Evolutionary conservation across 805 yeast genomes (phyloP), one percentile per base, ranked within the genome.

Genomic region (Wickerhamomyces ciferrii): DNA sequence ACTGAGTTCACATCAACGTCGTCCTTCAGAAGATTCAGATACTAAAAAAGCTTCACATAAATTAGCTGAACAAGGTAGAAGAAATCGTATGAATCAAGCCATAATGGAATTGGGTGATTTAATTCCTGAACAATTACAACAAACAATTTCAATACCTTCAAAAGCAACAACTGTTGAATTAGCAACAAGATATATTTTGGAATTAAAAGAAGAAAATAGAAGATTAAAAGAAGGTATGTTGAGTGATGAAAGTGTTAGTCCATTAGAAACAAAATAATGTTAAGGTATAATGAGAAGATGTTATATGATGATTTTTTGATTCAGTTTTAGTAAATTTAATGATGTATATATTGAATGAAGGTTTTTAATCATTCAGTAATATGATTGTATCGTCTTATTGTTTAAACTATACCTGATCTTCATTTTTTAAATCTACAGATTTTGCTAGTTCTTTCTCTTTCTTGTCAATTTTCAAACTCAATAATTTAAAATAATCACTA

Each of bases 161-260:
- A 92, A 92, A 60, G 98, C 98, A 2, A 90, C 96, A 2, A 92
- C 97, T 0, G 97, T 94, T 3, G 99, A 92, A 63, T 70, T 89
- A 58, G 96, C 97, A 0, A 81, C 86, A 23, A 68, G 68, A 20
- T 87, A 86, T 60, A 90, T 92, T 47, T 65, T 68, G 42, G 63
- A 67, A 31, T 63, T 84, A 44, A 66, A 68, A 25, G 51, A 52
- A 8, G 71, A 74, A 50, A 58, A 74, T 27, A 61, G 55, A 20
- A 47, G 36, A 4, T 41, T 53, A 35, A 51, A 50, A 32, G 53
- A 50, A 5, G 44, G 47, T 42, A 60, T 57, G 37, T 5, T 44
- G 4, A 58, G 62, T 41, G 54, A 53, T 43, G 66, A 59, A n/a
- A 56, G 60, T 44, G 55, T 62, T 2, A 54, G 61, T 52, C 66